Base-by-base conservation (phyloP, 495 filamentous ascomycete species). In the Neurospora tetraspora region DNA sequence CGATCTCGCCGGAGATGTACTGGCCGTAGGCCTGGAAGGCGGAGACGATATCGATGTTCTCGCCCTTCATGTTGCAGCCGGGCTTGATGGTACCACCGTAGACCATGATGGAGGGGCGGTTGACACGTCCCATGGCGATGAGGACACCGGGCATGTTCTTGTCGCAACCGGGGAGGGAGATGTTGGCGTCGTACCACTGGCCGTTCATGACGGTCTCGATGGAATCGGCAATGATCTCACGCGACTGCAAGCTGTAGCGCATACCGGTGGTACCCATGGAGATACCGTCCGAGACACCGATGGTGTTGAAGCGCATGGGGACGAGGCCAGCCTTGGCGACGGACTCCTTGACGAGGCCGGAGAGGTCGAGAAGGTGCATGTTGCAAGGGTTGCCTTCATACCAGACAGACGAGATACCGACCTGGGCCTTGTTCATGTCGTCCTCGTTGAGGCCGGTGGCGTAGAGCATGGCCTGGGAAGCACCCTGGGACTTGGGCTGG, bases 121-220 rank as follows among this genome's bases (percentile, higher is more conserved):
- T 98, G 77, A 97, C 89, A 69, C 96, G 87, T 38, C 93, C 96
- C 96, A 98, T 98, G 53, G 96, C 96, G 85, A 99, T 99, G 73
- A 98, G 83, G 42, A 98, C 96, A 83, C 96, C 96, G 8, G 96
- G 96, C 96, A 99, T 98, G 83, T 99, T 99, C 90, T 99, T 99
- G 86, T 99, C 96, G 82, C 96, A 99, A 47, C 96, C 96, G n/a
- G 96, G 96, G 77, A 99, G 92, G 23, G 93, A 96, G 79, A 99
- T 93, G 80, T 98, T 98, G 78, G 92, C 96, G 82, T 99, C 96
- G 80, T 99, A 99, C 96, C 96, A 99, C 86, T 99, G 96, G 14
- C 93, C 96, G 69, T 93, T 89, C 96, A 99, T 99, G 47, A 98
- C 96, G 8, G 96, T 98, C 87, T 99, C 96, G 76, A 99, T 96